Evolutionary conservation across 306 rosid genomes (phyloP).

Genomic region (Fagus sylvatica): DNA sequence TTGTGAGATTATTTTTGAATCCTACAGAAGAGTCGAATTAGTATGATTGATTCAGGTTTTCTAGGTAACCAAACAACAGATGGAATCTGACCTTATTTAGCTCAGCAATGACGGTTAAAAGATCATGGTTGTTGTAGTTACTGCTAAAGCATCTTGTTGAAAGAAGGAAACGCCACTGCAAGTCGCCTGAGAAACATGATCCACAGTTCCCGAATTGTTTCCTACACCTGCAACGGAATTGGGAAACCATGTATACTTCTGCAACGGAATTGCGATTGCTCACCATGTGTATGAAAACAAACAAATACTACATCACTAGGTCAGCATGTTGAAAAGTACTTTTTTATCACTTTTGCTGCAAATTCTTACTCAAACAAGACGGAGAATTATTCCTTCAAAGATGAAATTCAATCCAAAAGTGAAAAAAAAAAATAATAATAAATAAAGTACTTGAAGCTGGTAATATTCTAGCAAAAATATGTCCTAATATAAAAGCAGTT

Average conservation of each 20-base stretch:
- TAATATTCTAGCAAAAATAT: background rate
- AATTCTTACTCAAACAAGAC: background rate
- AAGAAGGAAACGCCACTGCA: conserved; percentile 39
- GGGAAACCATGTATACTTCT: background rate
- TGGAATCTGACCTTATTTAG: conserved; percentile 60
- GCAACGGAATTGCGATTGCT: background rate
- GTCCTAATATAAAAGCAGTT: background rate
- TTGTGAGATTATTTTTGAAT: background rate
- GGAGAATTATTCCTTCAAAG: background rate
- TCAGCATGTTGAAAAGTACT: background rate
- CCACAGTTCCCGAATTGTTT: conserved; percentile 4
- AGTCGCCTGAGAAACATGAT: conserved; percentile 70
- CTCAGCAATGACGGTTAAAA: conserved; percentile 57
- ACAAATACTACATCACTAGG: background rate
- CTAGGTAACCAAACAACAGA: background rate
- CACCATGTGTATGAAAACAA: background rate
- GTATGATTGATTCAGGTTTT: background rate
- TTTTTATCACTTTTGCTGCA: background rate
- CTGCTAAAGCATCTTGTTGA: conserved; percentile 59
- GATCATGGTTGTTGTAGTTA: conserved; percentile 39
- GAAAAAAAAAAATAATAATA: background rate
- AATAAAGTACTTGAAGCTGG: background rate
- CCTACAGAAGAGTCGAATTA: background rate
- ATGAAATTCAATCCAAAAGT: background rate
- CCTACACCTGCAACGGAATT: conserved; percentile 18